Conservation (phyloP, 495 filamentous ascomycete species). For the Annulohypoxylon moriforme region DNA sequence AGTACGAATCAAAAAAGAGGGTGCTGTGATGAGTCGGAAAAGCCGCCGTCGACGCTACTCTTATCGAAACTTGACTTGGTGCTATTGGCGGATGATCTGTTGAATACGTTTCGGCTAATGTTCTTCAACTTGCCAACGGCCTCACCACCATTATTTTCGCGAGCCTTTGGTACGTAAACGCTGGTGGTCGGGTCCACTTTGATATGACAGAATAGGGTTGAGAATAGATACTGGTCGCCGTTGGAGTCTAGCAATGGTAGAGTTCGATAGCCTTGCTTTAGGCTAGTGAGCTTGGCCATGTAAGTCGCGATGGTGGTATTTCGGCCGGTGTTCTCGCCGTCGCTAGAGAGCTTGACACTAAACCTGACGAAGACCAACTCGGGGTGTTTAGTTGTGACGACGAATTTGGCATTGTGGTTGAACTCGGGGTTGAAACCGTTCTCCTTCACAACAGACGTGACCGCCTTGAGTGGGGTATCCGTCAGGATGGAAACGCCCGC, state of each 20-base stretch:
- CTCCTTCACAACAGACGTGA: slow-evolving; percentile 79
- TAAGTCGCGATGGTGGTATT: slow-evolving; percentile 81
- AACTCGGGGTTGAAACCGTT: slow-evolving; percentile 95
- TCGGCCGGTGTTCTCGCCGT: slow-evolving; percentile 68
- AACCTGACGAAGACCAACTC: slow-evolving; percentile 94
- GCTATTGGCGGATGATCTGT: slow-evolving; percentile 52
- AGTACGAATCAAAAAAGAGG: slow-evolving; percentile 23
- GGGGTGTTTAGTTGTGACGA: slow-evolving; percentile 87
- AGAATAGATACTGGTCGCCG: slow-evolving; percentile 92
- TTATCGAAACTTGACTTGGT: slow-evolving; percentile 61
- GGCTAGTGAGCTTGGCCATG: slow-evolving; percentile 87
- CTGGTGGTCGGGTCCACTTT: slow-evolving; percentile 68
- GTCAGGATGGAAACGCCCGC: slow-evolving; percentile 66
- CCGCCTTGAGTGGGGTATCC: slow-evolving; percentile 72
- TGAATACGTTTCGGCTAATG: slow-evolving; percentile 62
- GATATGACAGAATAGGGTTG: slow-evolving; percentile 92
- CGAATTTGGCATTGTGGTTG: slow-evolving; percentile 74
- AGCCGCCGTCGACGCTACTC: slow-evolving; percentile 45
- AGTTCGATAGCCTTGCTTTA: slow-evolving; percentile 96
- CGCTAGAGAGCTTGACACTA: slow-evolving; percentile 85
- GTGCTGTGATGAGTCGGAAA: slow-evolving; percentile 40
- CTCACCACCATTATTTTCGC: slow-evolving; percentile 48
- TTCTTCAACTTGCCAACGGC: slow-evolving; percentile 60
- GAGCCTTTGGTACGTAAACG: slow-evolving; percentile 60
- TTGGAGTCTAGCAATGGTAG: slow-evolving; percentile 90